Percentiles rank a stretch among this genome's conserved stretches.
phyloP scores from a whole-genome alignment of 352 stramenopile species.

The Globisporangium alternatum region DNA sequence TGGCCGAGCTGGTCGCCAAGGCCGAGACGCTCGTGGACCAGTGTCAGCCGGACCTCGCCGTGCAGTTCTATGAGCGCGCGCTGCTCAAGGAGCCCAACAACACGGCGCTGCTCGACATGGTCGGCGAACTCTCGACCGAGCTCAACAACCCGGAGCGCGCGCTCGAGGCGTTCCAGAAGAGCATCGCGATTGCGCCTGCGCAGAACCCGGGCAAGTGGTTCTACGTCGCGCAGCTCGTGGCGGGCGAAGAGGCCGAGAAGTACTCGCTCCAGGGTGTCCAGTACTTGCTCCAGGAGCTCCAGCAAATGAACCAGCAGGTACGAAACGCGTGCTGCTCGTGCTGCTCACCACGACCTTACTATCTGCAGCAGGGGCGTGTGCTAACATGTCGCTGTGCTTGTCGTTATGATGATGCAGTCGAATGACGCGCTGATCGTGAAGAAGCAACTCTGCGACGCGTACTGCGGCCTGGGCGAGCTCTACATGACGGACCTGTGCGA shows the following conservation, averaged over 20 bases:
- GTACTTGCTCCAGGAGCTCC: conserved; percentile 60
- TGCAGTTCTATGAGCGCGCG: conserved; percentile 84
- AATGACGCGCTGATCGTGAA: conserved; percentile 63
- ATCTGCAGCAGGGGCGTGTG: background rate
- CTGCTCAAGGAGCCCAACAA: conserved; percentile 68
- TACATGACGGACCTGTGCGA: conserved; percentile 97
- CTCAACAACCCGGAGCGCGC: conserved; percentile 79
- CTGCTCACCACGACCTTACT: background rate
- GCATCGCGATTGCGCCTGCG: conserved; percentile 56
- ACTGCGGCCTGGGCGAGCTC: conserved; percentile 94
- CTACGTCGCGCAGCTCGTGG: conserved; percentile 78
- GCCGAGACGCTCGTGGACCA: conserved; percentile 82
- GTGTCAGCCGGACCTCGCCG: conserved; percentile 78
- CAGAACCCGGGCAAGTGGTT: conserved; percentile 85
- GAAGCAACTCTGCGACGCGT: conserved; percentile 93
- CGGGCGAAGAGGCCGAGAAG: conserved; percentile 67
- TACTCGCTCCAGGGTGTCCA: conserved; percentile 71
- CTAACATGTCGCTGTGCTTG: background rate
- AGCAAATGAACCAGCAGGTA: conserved; percentile 26
- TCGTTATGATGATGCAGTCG: conserved; percentile 16
- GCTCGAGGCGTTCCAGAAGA: conserved; percentile 67
- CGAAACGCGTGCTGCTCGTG: background rate
- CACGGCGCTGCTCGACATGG: conserved; percentile 63
- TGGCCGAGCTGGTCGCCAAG: conserved; percentile 76
- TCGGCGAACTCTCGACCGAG: conserved; percentile 82